phyloP scores from a whole-genome alignment of 352 stramenopile genomes.

The Phytopythium delawarense region DNA sequence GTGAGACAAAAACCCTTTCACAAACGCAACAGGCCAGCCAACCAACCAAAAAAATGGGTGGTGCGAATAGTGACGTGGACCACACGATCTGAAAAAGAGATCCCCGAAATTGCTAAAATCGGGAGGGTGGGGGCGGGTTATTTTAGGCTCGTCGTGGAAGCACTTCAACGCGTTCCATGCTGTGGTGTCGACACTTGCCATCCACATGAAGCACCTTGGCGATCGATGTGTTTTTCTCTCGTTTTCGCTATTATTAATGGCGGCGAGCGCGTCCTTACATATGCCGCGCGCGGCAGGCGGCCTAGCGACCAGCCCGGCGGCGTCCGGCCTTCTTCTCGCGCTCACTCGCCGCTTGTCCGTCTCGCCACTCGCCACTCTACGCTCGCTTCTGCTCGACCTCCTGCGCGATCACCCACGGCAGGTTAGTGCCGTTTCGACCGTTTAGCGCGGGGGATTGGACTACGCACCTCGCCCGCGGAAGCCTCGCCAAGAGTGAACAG shows the following conservation, averaged over 20 bases:
- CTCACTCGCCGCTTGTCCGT: background rate
- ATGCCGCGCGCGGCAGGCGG: background rate
- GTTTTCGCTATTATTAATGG: slow-evolving; percentile 2
- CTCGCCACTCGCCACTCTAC: background rate
- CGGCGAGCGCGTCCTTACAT: background rate
- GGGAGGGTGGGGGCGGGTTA: too few relatives aligned
- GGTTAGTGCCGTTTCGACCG: background rate
- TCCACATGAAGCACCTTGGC: background rate
- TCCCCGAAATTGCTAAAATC: background rate
- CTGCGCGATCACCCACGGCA: background rate
- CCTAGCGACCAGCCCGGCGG: background rate
- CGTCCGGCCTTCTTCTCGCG: background rate
- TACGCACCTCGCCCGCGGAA: slow-evolving; percentile 18
- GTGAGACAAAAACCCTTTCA: slow-evolving; percentile 7
- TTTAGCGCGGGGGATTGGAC: background rate
- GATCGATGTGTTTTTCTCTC: background rate
- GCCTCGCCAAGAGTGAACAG: slow-evolving; percentile 54
- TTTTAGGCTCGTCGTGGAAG: too few relatives aligned
- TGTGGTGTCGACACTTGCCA: too few relatives aligned
- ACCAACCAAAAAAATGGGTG: slow-evolving; percentile 17
- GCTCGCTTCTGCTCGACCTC: background rate
- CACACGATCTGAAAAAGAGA: slow-evolving; percentile 10
- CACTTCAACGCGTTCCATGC: too few relatives aligned
- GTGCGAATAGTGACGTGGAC: slow-evolving; percentile 16
- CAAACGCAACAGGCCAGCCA: slow-evolving; percentile 6